Conservation (phyloP, 2,329 filamentous ascomycete genomes). For the Colletotrichum sp. region DNA sequence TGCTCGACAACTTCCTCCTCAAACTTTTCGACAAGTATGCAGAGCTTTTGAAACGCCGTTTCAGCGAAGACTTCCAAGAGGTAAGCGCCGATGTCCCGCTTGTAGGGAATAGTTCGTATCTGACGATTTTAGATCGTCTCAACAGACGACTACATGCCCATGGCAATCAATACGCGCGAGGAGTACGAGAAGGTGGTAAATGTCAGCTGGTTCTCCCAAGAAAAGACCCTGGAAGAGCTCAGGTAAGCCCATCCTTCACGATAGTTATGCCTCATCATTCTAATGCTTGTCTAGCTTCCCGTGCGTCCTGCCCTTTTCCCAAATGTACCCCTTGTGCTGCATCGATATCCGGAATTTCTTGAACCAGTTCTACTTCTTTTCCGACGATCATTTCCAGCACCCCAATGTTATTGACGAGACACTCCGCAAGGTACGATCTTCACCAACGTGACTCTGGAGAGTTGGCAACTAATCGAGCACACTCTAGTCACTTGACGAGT, state of each 20-base stretch:
- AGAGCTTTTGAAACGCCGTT: constrained; percentile 85
- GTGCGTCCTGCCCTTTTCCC: constrained; percentile 94
- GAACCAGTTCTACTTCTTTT: constrained; percentile 98
- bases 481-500: constrained; percentile 81
- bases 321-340: constrained; percentile 98
- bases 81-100: constrained; percentile 42
- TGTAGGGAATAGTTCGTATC: constrained; percentile 10
- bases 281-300: constrained; percentile 71
- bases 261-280: not conserved
- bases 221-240: constrained; percentile 77
- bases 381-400: constrained; percentile 93
- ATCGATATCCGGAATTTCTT: constrained; percentile 98
- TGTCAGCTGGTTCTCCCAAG: constrained; percentile 93
- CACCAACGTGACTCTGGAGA: not conserved
- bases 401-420: constrained; percentile 90
- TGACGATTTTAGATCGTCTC: constrained; percentile 63
- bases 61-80: constrained; percentile 96
- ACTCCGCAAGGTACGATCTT: constrained; percentile 68
- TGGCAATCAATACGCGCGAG: constrained; percentile 89
- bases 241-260: constrained; percentile 51
- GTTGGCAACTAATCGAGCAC: not conserved
- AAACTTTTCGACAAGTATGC: constrained; percentile 93
- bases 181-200: constrained; percentile 97
- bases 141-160: constrained; percentile 99
- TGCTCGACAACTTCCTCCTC: constrained; percentile 85